Percentiles rank a stretch among this genome's conserved stretches.
These are phyloP conservation scores for Eutrema yunnanense DNA, from an alignment of 345 rosid species.

Conservation along the genomic window DNA sequence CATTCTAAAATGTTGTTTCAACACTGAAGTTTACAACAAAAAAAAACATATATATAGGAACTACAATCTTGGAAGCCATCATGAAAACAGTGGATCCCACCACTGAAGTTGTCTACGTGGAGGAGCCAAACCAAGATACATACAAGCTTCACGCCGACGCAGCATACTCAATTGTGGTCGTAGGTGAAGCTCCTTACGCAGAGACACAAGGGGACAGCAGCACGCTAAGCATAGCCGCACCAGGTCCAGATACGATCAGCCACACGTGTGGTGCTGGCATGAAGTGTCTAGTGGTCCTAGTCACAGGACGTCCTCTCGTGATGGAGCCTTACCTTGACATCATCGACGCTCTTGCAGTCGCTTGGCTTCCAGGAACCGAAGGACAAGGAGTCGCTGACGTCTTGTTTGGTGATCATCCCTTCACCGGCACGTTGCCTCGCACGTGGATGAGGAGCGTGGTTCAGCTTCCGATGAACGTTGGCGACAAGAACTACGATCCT, in stretches of 20 bases:
- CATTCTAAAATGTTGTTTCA: background rate
- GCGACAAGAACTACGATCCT: conserved; percentile 59
- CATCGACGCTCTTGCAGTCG: conserved; percentile 56
- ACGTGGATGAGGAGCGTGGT: conserved; percentile 64
- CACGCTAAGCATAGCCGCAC: conserved; percentile 39
- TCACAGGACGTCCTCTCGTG: conserved; percentile 66
- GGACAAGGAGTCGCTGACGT: conserved; percentile 70
- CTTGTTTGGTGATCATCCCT: conserved; percentile 61
- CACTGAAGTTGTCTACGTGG: conserved; percentile 47
- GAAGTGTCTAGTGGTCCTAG: conserved; percentile 50
- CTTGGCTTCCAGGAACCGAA: conserved; percentile 78
- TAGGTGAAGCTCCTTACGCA: conserved; percentile 65
- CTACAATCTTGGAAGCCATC: conserved; percentile 63
- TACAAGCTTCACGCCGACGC: conserved; percentile 27
- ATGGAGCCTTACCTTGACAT: conserved; percentile 42
- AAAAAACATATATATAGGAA: conserved; percentile 31
- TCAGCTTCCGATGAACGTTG: conserved; percentile 77
- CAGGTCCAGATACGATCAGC: conserved; percentile 45
- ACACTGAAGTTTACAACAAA: too few species aligned
- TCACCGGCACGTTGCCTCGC: conserved; percentile 54
- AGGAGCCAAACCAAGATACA: conserved; percentile 36
- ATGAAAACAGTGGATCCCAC: conserved; percentile 42
- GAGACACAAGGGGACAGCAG: conserved; percentile 57
- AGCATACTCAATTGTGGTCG: conserved; percentile 50
- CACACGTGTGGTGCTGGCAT: conserved; percentile 42